Percentiles rank a stretch among this genome's conserved stretches.
Evolutionary conservation across 148 eudicot genomes (phyloP).

Genomic region (Rhododendron kiyosumense): DNA sequence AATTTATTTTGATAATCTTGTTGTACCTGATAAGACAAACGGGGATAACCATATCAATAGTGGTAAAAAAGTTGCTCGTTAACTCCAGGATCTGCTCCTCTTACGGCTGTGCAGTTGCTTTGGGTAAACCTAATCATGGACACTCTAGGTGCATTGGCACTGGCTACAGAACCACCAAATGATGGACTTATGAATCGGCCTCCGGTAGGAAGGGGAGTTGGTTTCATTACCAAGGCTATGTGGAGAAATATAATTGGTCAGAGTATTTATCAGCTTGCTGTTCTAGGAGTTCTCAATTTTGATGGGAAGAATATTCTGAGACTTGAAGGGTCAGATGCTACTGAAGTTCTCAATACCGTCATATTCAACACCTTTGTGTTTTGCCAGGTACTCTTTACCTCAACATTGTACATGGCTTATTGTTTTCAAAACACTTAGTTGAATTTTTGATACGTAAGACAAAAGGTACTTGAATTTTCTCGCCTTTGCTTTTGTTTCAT

Average conservation of each 20-base stretch:
- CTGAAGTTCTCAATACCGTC: slow-evolving; percentile 35
- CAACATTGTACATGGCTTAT: neutral
- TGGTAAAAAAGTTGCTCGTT: neutral
- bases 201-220: slow-evolving; percentile 48
- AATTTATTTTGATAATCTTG: neutral
- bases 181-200: slow-evolving; percentile 39
- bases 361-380: slow-evolving; percentile 54
- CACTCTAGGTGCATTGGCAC: slow-evolving; percentile 57
- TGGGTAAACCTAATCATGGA: slow-evolving; percentile 74
- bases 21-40: neutral
- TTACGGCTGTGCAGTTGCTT: slow-evolving; percentile 53
- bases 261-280: slow-evolving; percentile 40
- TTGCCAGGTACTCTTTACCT: slow-evolving; percentile 40
- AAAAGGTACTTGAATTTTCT: neutral
- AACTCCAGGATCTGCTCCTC: slow-evolving; percentile 50
- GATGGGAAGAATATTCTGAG: slow-evolving; percentile 43
- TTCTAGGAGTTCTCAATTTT: slow-evolving; percentile 33
- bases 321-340: slow-evolving; percentile 44
- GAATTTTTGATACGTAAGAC: neutral
- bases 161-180: slow-evolving; percentile 58
- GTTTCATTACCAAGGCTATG: slow-evolving; percentile 45
- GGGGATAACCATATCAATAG: neutral
- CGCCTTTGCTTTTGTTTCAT: neutral
- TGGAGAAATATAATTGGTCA: slow-evolving; percentile 63
- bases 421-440: neutral